Conservation (phyloP, 352 stramenopile species). For the Phytophthora pseudosyringae region DNA sequence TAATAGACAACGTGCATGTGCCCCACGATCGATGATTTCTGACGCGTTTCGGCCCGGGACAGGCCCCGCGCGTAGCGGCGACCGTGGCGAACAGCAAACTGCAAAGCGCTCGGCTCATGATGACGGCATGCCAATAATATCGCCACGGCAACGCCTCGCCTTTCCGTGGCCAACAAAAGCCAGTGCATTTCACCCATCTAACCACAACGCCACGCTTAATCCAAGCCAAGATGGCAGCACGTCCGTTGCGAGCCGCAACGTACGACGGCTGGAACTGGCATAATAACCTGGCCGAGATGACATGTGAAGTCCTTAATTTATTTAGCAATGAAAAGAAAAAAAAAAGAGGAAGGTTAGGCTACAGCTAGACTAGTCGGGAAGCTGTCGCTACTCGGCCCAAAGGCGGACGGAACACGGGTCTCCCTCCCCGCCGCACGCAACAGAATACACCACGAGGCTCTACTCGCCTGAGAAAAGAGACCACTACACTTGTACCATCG, state of each 20-base stretch:
- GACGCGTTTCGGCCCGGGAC: not conserved
- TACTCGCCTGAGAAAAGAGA: conserved; percentile 16
- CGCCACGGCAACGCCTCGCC: not conserved
- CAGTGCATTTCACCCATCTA: conserved; percentile 15
- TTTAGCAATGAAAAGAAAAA: conserved; percentile 42
- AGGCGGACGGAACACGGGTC: conserved; percentile 10
- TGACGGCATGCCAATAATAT: conserved; percentile 4
- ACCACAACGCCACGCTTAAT: conserved; percentile 11
- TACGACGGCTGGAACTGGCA: too few species aligned
- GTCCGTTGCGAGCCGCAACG: not conserved
- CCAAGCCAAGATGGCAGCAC: conserved; percentile 5
- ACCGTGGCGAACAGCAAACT: conserved; percentile 20
- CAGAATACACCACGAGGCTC: conserved; percentile 38
- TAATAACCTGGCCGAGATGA: conserved; percentile 2
- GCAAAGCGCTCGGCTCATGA: conserved; percentile 10
- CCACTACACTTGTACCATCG: conserved; percentile 22
- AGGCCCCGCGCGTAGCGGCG: not conserved
- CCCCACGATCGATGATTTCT: conserved; percentile 9
- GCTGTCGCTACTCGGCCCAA: conserved; percentile 20
- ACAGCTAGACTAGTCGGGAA: conserved; percentile 32
- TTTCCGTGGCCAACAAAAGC: conserved; percentile 25
- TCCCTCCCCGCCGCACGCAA: conserved; percentile 17
- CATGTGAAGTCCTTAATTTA: conserved; percentile 52
- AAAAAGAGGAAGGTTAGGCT: conserved; percentile 33
- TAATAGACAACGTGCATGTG: conserved; percentile 41